Evolutionary conservation across 441 rosid genomes (phyloP).

Genomic region (Kokia cookei): DNA sequence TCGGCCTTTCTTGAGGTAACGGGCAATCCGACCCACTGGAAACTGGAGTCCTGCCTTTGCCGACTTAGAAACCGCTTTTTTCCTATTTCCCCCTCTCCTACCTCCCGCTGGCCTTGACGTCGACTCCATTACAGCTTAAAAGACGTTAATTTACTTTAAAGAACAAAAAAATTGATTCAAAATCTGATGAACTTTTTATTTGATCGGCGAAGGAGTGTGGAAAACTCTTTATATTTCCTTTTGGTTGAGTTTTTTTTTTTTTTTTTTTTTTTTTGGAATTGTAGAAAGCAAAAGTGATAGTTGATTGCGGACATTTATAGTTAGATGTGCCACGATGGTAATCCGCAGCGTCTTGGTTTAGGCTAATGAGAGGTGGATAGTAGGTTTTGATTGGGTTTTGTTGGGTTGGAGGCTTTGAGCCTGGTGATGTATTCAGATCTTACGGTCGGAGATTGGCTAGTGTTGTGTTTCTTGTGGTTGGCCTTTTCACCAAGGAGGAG

Average conservation of each 20-base stretch:
- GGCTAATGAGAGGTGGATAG: background rate
- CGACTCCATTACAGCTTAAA: conserved; percentile 20
- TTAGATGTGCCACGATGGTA: conserved; percentile 9
- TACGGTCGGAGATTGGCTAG: background rate
- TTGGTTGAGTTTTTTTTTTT: background rate
- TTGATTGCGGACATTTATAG: conserved; percentile 8
- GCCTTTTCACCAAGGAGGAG: background rate
- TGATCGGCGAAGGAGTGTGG: background rate
- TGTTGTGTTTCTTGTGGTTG: background rate
- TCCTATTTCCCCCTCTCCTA: conserved; percentile 34
- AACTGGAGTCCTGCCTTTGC: conserved; percentile 44
- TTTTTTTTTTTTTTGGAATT: conserved; percentile 1
- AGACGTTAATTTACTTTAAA: background rate
- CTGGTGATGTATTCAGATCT: background rate
- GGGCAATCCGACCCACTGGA: conserved; percentile 42
- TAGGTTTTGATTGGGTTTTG: background rate
- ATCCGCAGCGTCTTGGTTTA: background rate
- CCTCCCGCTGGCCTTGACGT: conserved; percentile 30
- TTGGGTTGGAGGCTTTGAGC: background rate
- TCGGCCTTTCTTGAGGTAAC: conserved; percentile 42
- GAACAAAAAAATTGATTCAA: background rate
- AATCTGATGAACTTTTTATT: background rate
- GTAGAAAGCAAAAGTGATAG: background rate
- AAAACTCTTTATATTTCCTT: background rate
- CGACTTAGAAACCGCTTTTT: conserved; percentile 32